A percentile compares a stretch with the other conserved stretches of the same genome.
Conservation (phyloP, 129 eudicot genomes). For the Erigeron canadensis region DNA sequence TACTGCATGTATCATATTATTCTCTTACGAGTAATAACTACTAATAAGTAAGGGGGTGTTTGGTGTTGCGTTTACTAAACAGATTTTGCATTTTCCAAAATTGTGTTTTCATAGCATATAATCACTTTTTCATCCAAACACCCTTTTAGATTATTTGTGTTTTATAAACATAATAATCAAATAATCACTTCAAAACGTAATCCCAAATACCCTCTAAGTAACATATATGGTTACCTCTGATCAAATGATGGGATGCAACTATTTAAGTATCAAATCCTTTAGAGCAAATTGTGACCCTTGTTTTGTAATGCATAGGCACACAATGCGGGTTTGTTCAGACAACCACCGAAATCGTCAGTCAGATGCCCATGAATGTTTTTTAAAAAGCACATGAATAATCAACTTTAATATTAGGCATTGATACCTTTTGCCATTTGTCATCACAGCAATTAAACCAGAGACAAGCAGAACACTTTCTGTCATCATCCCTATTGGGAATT, state of each 20-base stretch:
- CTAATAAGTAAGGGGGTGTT: too few relatives aligned
- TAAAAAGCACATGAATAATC: constrained; percentile 10
- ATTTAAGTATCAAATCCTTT: background rate
- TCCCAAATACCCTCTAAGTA: too few relatives aligned
- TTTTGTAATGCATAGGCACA: constrained; percentile 6
- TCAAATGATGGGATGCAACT: background rate
- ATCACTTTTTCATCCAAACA: too few relatives aligned
- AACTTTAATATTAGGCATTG: constrained; percentile 4
- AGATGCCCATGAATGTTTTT: constrained; percentile 15
- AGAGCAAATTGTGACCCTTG: constrained; percentile 2
- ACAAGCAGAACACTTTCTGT: constrained; percentile 65
- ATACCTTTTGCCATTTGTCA: constrained; percentile 99
- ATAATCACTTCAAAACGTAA: too few relatives aligned
- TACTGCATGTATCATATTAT: background rate
- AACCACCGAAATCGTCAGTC: constrained; percentile 2
- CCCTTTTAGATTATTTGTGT: too few relatives aligned
- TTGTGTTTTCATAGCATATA: too few relatives aligned
- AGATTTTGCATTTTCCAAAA: too few relatives aligned
- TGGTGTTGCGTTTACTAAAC: too few relatives aligned
- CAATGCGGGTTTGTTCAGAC: background rate
- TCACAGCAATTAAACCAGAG: constrained; percentile 81
- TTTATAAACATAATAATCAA: too few relatives aligned
- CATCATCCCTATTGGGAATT: constrained; percentile 52
- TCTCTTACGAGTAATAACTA: too few relatives aligned
- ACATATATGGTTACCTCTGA: background rate